phyloP scores from a whole-genome alignment of 345 rosid species.

The Populus nigra region DNA sequence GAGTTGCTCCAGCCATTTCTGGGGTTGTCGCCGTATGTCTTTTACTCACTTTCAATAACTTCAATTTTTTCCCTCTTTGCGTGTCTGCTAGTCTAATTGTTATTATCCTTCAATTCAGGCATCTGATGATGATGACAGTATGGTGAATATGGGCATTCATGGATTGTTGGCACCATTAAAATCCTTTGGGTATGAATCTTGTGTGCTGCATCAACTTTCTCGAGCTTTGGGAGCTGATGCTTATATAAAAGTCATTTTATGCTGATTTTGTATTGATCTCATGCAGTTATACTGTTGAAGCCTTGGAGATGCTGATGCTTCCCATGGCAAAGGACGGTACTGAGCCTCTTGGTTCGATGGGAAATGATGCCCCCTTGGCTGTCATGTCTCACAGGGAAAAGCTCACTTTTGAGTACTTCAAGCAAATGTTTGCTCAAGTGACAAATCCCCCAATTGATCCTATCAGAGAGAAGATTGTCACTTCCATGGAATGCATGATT shows the following conservation, averaged over 20 bases:
- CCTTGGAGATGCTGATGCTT: conserved; percentile 94
- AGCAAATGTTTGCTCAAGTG: conserved; percentile 99
- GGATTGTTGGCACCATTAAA: conserved; percentile 87
- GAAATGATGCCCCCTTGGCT: conserved; percentile 96
- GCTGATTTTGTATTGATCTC: background rate
- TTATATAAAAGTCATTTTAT: conserved; percentile 3
- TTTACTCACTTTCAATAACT: background rate
- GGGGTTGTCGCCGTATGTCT: conserved; percentile 63
- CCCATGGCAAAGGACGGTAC: conserved; percentile 98
- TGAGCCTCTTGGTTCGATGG: conserved; percentile 99
- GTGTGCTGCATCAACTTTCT: background rate
- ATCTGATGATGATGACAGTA: conserved; percentile 64
- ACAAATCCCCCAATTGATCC: conserved; percentile 99
- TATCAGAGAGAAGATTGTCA: conserved; percentile 95
- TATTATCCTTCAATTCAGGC: conserved; percentile 42
- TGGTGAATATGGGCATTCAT: conserved; percentile 87
- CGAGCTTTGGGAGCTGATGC: background rate
- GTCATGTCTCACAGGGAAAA: conserved; percentile 95
- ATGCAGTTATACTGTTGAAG: conserved; percentile 91
- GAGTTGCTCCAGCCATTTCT: conserved; percentile 56
- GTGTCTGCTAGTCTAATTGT: background rate
- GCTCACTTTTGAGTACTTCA: conserved; percentile 88
- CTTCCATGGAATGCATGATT: conserved; percentile 99
- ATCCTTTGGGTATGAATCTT: conserved; percentile 84
- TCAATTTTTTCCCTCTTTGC: background rate